Conservation (phyloP, 2,329 filamentous ascomycete genomes). For the Ceratocystis diversiconidia region DNA sequence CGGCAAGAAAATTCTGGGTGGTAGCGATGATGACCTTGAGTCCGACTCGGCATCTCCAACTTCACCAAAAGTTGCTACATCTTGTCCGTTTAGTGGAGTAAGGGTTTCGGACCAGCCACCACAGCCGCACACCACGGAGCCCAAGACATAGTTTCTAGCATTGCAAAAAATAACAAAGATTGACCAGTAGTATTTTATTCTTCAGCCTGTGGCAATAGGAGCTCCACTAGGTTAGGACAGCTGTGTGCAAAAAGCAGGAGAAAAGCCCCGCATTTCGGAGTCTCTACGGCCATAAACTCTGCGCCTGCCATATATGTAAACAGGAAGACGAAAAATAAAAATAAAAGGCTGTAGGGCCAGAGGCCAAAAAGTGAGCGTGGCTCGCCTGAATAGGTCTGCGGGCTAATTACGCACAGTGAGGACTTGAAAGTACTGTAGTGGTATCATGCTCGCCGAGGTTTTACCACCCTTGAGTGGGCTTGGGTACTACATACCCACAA, state of each 20-base stretch:
- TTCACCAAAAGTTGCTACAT: slow-evolving; percentile 34
- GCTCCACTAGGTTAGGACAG: too few species aligned
- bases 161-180: background rate
- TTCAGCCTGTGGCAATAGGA: too few species aligned
- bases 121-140: background rate
- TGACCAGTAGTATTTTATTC: too few species aligned
- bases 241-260: background rate
- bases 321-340: background rate
- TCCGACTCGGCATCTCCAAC: slow-evolving; percentile 31
- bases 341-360: too few species aligned
- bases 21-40: slow-evolving; percentile 25
- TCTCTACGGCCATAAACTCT: background rate
- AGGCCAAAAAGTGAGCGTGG: too few species aligned
- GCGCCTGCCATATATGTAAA: background rate
- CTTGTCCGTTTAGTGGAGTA: slow-evolving; percentile 31
- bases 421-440: background rate
- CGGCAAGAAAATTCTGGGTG: slow-evolving; percentile 43
- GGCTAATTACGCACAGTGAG: background rate
- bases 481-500: background rate
- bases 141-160: slow-evolving; percentile 21
- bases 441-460: background rate
- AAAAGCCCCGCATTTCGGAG: background rate
- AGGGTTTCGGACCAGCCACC: slow-evolving; percentile 26
- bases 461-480: background rate
- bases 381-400: too few species aligned